Evolutionary conservation across 441 rosid species (phyloP).

Genomic region (Arabidopsis hybrid): DNA sequence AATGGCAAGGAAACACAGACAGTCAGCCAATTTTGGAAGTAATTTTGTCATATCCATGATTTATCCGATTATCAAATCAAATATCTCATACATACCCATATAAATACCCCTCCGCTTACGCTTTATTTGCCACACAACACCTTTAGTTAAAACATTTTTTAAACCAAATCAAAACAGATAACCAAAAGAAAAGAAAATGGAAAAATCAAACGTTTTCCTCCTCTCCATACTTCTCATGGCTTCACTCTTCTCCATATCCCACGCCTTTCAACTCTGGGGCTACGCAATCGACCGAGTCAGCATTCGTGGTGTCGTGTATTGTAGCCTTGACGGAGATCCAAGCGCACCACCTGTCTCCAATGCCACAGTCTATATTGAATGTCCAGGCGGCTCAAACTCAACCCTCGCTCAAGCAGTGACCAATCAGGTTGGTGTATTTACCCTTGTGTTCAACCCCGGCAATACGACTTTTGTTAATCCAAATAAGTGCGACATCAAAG

Average conservation of each 20-base stretch:
- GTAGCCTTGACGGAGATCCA: background rate
- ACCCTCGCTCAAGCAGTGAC: background rate
- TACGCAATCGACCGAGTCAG: background rate
- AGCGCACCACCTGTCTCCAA: conserved; percentile 14
- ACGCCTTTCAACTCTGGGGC: background rate
- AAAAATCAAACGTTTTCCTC: background rate
- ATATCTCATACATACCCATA: too few species aligned
- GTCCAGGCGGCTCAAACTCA: background rate
- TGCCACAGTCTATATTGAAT: background rate
- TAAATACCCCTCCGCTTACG: background rate
- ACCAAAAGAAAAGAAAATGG: background rate
- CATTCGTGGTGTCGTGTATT: background rate
- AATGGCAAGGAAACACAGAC: too few species aligned
- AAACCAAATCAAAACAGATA: background rate
- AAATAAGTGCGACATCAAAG: background rate
- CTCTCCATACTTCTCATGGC: background rate
- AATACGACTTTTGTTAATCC: background rate
- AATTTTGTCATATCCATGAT: too few species aligned
- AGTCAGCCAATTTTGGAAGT: too few species aligned
- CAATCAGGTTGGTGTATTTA: background rate
- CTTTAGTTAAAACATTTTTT: too few species aligned
- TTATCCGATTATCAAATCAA: too few species aligned
- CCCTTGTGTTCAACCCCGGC: background rate
- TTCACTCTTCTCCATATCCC: background rate
- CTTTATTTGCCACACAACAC: background rate